Percentiles rank a stretch among this genome's conserved stretches.
Evolutionary conservation across 495 filamentous ascomycete species (phyloP).

Genomic region (Niebla homalea): DNA sequence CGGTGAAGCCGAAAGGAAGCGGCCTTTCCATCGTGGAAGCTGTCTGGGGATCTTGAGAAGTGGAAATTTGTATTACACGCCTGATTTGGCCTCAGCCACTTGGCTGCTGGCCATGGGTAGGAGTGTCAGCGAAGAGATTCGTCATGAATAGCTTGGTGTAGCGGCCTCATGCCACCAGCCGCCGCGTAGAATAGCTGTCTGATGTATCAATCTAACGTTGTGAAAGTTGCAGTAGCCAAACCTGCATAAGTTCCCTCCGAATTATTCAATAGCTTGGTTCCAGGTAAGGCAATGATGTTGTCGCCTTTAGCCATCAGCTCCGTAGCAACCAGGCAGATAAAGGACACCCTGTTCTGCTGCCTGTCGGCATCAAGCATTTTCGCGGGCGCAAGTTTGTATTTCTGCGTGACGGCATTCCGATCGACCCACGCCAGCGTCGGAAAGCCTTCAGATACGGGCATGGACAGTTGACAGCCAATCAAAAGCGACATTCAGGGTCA

Average conservation of each 20-base stretch:
- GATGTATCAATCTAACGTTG: slow-evolving; percentile 37
- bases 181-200: slow-evolving; percentile 29
- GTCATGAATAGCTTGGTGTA: slow-evolving; percentile 18
- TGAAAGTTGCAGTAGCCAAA: slow-evolving; percentile 31
- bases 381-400: no score
- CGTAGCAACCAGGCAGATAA: slow-evolving; percentile 30
- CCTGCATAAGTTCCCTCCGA: slow-evolving; percentile 43
- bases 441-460: no score
- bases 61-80: background rate
- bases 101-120: background rate
- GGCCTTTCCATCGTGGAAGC: slow-evolving; percentile 17
- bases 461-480: no score
- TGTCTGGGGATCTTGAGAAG: slow-evolving; percentile 3
- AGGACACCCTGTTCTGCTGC: no score
- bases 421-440: no score
- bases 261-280: slow-evolving; percentile 37
- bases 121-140: slow-evolving; percentile 8
- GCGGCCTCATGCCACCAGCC: slow-evolving; percentile 25
- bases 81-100: no score
- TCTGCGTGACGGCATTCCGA: no score
- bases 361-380: no score
- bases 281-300: slow-evolving; percentile 49
- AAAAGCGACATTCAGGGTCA: no score
- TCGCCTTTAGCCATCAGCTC: slow-evolving; percentile 48
- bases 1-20: slow-evolving; percentile 13